Percentiles rank a stretch among this genome's conserved stretches.
These are phyloP conservation scores for Blepharisma undulans DNA, from an alignment of 169 alveolate genomes.

Conservation along the genomic window DNA sequence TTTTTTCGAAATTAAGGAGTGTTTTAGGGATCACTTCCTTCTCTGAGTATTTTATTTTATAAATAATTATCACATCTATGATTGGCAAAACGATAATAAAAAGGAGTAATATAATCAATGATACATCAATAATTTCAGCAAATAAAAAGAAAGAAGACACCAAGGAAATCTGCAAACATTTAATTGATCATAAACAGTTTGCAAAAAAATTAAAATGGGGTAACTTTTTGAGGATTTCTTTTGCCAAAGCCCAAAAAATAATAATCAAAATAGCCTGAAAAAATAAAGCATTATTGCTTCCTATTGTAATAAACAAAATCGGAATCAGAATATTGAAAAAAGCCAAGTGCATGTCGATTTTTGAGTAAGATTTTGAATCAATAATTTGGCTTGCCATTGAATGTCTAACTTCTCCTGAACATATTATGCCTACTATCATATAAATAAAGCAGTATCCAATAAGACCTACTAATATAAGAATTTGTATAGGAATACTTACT, in stretches of 20 bases:
- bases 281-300: neutral
- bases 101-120: neutral
- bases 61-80: neutral
- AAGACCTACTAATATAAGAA: neutral
- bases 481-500: neutral
- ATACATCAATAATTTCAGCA: neutral
- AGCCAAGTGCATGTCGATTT: neutral
- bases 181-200: neutral
- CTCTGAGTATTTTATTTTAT: neutral
- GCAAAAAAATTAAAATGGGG: neutral
- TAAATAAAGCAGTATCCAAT: neutral
- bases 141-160: neutral
- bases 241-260: neutral
- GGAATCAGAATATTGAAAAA: neutral
- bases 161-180: neutral
- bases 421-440: neutral
- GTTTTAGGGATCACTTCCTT: neutral
- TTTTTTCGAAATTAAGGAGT: neutral
- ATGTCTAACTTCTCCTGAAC: neutral
- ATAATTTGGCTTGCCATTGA: neutral
- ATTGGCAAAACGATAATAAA: neutral
- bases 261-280: neutral
- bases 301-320: neutral
- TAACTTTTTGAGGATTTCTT: neutral
- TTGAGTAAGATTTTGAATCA: neutral